These are phyloP conservation scores for Parathielavia appendiculata DNA, from an alignment of 495 filamentous ascomycete species.

Conservation along the genomic window DNA sequence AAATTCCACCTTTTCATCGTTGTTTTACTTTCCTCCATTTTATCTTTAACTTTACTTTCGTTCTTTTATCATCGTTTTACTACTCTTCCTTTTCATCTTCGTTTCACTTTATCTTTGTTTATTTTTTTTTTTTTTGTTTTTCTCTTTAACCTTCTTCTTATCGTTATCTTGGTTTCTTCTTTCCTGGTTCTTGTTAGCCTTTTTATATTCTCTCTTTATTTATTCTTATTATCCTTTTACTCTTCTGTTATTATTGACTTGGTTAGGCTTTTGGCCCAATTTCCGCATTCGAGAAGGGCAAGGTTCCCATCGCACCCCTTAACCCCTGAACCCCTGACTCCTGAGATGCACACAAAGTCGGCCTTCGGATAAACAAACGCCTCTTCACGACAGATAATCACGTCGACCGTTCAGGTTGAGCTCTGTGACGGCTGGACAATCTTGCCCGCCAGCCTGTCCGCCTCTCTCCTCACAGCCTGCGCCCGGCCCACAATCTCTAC, in stretches of 20 bases:
- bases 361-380: neutral
- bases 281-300: conserved; percentile 14
- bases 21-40: too few relatives aligned
- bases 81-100: too few relatives aligned
- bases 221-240: too few relatives aligned
- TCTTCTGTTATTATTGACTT: neutral
- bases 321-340: neutral
- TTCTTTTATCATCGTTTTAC: too few relatives aligned
- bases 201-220: too few relatives aligned
- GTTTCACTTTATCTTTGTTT: too few relatives aligned
- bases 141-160: too few relatives aligned
- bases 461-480: conserved; percentile 5
- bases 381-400: neutral
- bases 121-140: too few relatives aligned
- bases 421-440: neutral
- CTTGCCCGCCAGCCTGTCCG: conserved; percentile 13
- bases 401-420: neutral
- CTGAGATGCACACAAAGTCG: neutral
- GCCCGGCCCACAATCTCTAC: conserved; percentile 6
- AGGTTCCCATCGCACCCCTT: neutral
- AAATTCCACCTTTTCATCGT: too few relatives aligned
- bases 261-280: conserved; percentile 27
- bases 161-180: too few relatives aligned
- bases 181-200: too few relatives aligned
- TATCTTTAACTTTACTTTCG: too few relatives aligned